Conservation (phyloP, 768 basidiomycete genomes). For the Coprinopsis marcescibilis region DNA sequence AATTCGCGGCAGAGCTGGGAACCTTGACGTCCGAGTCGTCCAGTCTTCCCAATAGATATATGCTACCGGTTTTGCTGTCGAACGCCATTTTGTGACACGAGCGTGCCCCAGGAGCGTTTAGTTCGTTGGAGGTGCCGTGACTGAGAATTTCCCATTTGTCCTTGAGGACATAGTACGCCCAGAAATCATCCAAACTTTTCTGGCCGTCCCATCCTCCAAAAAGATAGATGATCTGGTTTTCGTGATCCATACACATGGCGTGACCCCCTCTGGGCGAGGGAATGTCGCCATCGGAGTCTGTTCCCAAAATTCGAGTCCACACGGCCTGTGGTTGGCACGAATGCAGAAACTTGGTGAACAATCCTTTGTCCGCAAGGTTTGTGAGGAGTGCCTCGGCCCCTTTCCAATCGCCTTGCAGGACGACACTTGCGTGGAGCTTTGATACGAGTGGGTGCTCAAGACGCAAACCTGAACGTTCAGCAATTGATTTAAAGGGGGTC, state of each 20-base stretch:
- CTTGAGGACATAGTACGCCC: constrained; percentile 58
- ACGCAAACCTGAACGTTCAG: constrained; percentile 47
- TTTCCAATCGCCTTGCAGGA: constrained; percentile 61
- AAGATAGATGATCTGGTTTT: constrained; percentile 60
- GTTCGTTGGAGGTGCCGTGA: constrained; percentile 45
- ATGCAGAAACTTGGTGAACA: constrained; percentile 58
- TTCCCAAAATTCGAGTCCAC: constrained; percentile 56
- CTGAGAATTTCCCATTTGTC: constrained; percentile 61
- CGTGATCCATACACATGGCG: constrained; percentile 73
- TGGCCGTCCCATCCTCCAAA: constrained; percentile 78
- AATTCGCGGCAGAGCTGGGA: neutral
- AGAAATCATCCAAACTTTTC: constrained; percentile 72
- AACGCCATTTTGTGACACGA: constrained; percentile 83
- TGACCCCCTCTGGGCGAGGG: constrained; percentile 73
- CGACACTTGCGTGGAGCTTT: constrained; percentile 54
- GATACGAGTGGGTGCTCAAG: constrained; percentile 71
- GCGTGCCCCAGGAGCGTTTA: constrained; percentile 63
- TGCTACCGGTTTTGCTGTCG: constrained; percentile 60
- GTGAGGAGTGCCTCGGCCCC: constrained; percentile 50
- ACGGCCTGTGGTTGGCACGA: constrained; percentile 52
- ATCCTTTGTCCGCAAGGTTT: constrained; percentile 42
- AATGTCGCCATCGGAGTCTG: constrained; percentile 59
- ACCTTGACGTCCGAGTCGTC: constrained; percentile 45
- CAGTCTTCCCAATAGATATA: constrained; percentile 70
- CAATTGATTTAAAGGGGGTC: constrained; percentile 55